Percentiles rank a stretch among this genome's conserved stretches.
Conservation (phyloP, 2,329 filamentous ascomycete genomes). For the Trichoderma sp. region DNA sequence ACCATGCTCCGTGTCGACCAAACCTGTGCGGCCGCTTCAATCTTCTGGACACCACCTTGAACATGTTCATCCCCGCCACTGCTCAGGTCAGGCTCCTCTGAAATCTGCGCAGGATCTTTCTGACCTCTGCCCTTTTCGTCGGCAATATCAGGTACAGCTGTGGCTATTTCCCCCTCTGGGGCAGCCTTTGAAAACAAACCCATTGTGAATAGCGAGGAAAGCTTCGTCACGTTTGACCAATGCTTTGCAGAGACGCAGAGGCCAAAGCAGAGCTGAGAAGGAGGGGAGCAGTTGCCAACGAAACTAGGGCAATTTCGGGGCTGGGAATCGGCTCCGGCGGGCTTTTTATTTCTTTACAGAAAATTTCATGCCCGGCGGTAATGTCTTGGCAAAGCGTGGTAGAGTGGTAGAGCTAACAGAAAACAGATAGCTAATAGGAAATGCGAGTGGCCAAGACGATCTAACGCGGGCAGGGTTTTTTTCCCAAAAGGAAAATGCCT, state of each 20-base stretch:
- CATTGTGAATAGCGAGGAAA: constrained; percentile 9
- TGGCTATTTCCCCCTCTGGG: neutral
- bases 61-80: constrained; percentile 31
- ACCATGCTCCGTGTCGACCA: constrained; percentile 46
- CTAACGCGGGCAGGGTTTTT: neutral
- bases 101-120: constrained; percentile 36
- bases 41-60: constrained; percentile 49
- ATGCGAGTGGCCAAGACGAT: neutral
- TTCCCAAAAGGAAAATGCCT: neutral
- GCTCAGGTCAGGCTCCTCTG: constrained; percentile 30
- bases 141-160: constrained; percentile 3
- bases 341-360: neutral
- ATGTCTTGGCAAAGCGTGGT: neutral
- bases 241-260: neutral
- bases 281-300: neutral
- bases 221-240: neutral
- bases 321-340: neutral
- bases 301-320: constrained; percentile 6
- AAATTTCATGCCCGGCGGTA: neutral
- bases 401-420: neutral
- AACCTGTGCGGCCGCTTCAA: constrained; percentile 46
- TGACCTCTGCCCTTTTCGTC: constrained; percentile 4
- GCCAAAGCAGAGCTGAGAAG: neutral
- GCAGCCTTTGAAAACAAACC: constrained; percentile 12
- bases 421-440: neutral